These are phyloP conservation scores for Arthrobotrys megalospora DNA, from an alignment of 2,329 filamentous ascomycete species.

Conservation along the genomic window DNA sequence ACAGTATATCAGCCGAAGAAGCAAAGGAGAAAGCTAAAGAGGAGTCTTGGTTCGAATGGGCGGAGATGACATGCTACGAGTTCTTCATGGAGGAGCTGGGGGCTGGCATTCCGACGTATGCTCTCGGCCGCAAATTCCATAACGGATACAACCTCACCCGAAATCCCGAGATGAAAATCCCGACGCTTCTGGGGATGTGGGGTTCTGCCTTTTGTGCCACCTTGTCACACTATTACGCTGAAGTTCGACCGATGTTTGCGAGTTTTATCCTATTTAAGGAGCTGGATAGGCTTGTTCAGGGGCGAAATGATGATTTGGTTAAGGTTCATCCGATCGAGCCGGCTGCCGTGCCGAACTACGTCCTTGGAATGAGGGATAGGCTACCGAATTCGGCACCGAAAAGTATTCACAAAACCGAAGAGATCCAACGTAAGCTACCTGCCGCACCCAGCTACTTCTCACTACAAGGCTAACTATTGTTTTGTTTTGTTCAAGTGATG, in stretches of 20 bases:
- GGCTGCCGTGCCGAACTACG: constrained; percentile 90
- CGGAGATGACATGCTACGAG: constrained; percentile 94
- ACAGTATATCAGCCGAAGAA: constrained; percentile 67
- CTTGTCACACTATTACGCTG: constrained; percentile 93
- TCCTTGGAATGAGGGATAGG: constrained; percentile 82
- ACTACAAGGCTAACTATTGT: background rate
- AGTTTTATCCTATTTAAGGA: constrained; percentile 81
- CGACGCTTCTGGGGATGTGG: constrained; percentile 92
- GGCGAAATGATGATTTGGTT: constrained; percentile 84
- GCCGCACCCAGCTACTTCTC: background rate
- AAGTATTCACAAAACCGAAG: constrained; percentile 78
- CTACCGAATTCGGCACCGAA: constrained; percentile 84
- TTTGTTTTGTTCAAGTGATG: constrained; percentile 44
- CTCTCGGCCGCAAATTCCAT: constrained; percentile 85
- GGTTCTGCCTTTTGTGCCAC: constrained; percentile 97
- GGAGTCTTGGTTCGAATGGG: constrained; percentile 92
- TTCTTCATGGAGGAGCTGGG: constrained; percentile 87
- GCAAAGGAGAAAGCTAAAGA: constrained; percentile 71
- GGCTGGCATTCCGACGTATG: constrained; percentile 95
- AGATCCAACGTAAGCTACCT: constrained; percentile 41
- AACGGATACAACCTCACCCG: constrained; percentile 78
- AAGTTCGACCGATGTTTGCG: constrained; percentile 85
- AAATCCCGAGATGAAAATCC: constrained; percentile 86
- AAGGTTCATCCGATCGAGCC: constrained; percentile 97
- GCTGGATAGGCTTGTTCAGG: constrained; percentile 86